Evolutionary conservation across 257 asterid species (phyloP).

Genomic region (Solanum ahanhuiri): DNA sequence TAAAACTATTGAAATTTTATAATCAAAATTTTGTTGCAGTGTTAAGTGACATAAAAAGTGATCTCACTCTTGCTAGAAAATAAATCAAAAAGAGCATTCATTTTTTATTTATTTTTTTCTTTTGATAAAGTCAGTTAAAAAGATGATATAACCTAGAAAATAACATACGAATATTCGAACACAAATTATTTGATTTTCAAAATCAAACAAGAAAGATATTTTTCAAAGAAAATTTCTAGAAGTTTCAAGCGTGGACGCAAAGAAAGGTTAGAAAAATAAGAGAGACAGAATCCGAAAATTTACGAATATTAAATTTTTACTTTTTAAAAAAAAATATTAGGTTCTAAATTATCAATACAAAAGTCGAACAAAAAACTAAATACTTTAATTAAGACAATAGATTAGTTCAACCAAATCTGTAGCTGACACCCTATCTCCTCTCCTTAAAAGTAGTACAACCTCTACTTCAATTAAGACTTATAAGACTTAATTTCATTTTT

Average conservation of each 20-base stretch:
- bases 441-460: not conserved
- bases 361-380: not conserved
- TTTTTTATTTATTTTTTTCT: not conserved
- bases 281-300: not conserved
- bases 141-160: not conserved
- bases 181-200: not conserved
- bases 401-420: not conserved
- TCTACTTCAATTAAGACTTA: not conserved
- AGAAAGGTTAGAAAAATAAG: too few species aligned
- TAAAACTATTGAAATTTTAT: not conserved
- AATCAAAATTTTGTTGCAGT: not conserved
- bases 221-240: not conserved
- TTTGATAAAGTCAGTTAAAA: not conserved
- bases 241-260: not conserved
- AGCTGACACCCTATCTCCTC: not conserved
- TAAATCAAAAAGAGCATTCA: not conserved
- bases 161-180: not conserved
- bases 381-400: too few species aligned
- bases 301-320: too few species aligned
- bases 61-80: not conserved
- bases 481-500: not conserved
- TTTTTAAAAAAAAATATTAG: too few species aligned
- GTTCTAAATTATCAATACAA: not conserved
- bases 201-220: not conserved
- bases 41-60: not conserved